Evolutionary conservation across 805 yeast species (phyloP).

Genomic region (Saccharomycopsis sp.): DNA sequence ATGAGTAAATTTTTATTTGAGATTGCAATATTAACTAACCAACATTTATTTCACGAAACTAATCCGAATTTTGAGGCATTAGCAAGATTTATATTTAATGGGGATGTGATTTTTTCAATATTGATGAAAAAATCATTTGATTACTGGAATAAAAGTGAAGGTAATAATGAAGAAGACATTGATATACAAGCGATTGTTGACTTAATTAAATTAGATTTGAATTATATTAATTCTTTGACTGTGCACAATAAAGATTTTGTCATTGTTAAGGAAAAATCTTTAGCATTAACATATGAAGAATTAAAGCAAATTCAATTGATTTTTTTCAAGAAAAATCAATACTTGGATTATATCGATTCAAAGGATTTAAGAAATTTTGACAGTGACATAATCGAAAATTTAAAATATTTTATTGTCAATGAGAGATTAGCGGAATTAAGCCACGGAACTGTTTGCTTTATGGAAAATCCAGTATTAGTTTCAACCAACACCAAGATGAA

Average conservation of each 20-base stretch:
- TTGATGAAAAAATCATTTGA: constrained; percentile 8
- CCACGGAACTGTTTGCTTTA: constrained; percentile 8
- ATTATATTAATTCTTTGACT: constrained; percentile 3
- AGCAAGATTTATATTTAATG: neutral
- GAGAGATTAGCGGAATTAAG: constrained; percentile 12
- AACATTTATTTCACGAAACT: constrained; percentile 6
- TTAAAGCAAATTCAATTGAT: constrained; percentile 2
- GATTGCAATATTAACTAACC: constrained; percentile 6
- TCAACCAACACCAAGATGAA: neutral
- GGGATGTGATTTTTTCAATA: constrained; percentile 2
- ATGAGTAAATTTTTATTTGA: constrained; percentile 5
- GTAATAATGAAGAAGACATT: neutral
- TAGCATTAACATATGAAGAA: constrained; percentile 1
- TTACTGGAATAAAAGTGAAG: constrained; percentile 13
- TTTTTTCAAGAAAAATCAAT: constrained; percentile 9
- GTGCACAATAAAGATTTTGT: constrained; percentile 1
- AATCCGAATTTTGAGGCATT: constrained; percentile 11
- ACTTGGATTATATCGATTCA: neutral
- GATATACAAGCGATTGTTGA: neutral
- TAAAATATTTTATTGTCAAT: constrained; percentile 12
- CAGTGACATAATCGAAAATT: constrained; percentile 7
- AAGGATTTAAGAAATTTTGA: constrained; percentile 8
- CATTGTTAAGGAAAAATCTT: neutral
- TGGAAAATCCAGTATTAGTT: constrained; percentile 1
- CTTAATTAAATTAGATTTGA: constrained; percentile 10